Evolutionary conservation across 495 filamentous ascomycete genomes (phyloP), one percentile per base, ranked within the genome.

Genomic region (Hapsidospora chrysogenum): DNA sequence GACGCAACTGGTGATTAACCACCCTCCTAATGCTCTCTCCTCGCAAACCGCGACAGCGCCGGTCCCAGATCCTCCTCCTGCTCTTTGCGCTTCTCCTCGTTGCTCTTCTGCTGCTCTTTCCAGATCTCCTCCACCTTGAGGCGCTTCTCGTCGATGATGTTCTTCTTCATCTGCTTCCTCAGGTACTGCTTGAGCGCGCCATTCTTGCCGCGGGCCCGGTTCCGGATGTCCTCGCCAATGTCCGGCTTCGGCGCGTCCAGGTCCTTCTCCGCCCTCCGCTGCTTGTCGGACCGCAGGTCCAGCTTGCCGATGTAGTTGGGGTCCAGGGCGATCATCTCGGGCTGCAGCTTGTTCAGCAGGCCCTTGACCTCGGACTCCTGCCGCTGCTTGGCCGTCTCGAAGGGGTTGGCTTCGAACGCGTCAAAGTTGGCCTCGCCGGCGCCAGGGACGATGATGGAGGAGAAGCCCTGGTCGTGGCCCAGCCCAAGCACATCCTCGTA

Each of bases 361-460:
- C 68, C 63, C 53, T 76, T 78, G 41, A 97, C 85, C 50, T 97
- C 89, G n/a, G 64, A 70, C 53, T 97, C 89, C 54, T 87, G 85
- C 46, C 87, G 70, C 60, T 95, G 83, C 52, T 92, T 87, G 38
- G 68, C 72, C 39, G 78, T 93, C 56, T 96, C 92, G 67, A 89
- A 95, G n/a, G 92, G 89, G 58, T 97, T 97, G 37, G 75, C 62
- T 53, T 96, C 92, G 9, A 92, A 64, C 2, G 85, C 78, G 56
- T 97, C 89, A 55, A 83, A 95, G 66, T 96, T 96, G 32, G 89
- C 78, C 57, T 97, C 89, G 37, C 89, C 89, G 13, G 89, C 82
- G 17, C 89, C 89, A 18, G 89, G 89, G 15, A 95, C 72, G 48
- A 96, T 69, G 33, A 96, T 66, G 35, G 78, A 86, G 29, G 77